These are phyloP conservation scores for Pythium catenulatum DNA, from an alignment of 352 stramenopile species.

Conservation along the genomic window DNA sequence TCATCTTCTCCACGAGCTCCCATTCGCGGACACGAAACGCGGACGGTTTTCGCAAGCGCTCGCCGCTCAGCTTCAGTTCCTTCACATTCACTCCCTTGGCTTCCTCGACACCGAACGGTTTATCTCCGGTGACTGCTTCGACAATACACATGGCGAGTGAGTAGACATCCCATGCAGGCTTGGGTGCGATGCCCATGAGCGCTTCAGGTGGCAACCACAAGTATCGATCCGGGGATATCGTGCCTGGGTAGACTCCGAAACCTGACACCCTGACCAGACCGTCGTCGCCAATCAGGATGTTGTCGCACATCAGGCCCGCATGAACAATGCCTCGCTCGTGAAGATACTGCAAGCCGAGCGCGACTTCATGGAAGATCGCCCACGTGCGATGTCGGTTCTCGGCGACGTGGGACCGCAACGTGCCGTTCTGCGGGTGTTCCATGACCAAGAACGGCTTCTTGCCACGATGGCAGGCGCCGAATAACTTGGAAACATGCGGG, in stretches of 20 bases:
- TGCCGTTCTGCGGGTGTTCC: neutral
- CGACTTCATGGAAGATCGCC: constrained; percentile 65
- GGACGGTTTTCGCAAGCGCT: neutral
- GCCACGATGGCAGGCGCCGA: constrained; percentile 28
- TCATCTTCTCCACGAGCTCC: constrained; percentile 16
- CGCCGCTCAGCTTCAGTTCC: neutral
- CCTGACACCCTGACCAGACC: constrained; percentile 21
- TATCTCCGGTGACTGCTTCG: constrained; percentile 54
- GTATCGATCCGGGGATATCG: no score
- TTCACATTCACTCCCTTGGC: neutral
- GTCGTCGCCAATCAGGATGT: constrained; percentile 57
- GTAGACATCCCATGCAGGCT: constrained; percentile 48
- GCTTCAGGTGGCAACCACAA: constrained; percentile 51
- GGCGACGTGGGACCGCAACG: neutral
- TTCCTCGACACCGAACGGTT: constrained; percentile 6
- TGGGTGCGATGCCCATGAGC: neutral
- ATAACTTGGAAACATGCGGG: constrained; percentile 10
- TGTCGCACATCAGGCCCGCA: neutral
- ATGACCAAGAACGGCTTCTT: constrained; percentile 8
- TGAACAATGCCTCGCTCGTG: constrained; percentile 74
- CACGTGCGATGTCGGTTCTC: constrained; percentile 51
- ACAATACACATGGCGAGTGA: constrained; percentile 64
- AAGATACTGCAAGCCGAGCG: constrained; percentile 82
- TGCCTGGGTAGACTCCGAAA: constrained; percentile 26
- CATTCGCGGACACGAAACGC: neutral